phyloP scores from a whole-genome alignment of 2,329 filamentous ascomycete species.

The Pseudocercospora ulei region DNA sequence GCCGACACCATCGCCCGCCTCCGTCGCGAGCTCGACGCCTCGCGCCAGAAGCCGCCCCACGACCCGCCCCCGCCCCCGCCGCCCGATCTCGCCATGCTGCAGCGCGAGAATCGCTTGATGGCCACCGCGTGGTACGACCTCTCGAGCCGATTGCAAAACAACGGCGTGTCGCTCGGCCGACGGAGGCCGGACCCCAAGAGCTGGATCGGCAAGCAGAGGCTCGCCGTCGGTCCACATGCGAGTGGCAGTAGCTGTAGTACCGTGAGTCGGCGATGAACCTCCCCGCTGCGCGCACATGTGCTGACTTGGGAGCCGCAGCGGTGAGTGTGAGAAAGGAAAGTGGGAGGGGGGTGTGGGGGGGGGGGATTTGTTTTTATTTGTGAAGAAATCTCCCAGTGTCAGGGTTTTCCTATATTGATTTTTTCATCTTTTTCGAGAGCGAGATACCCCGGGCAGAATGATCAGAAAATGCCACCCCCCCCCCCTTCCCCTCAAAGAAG shows the following conservation, averaged over 20 bases:
- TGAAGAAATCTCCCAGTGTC: too few relatives aligned
- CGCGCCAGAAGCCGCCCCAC: constrained; percentile 18
- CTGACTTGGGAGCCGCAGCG: not conserved
- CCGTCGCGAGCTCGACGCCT: constrained; percentile 29
- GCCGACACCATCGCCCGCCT: constrained; percentile 28
- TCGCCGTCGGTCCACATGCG: constrained; percentile 34
- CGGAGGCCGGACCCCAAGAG: constrained; percentile 65
- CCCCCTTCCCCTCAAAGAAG: too few relatives aligned
- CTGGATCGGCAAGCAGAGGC: constrained; percentile 74
- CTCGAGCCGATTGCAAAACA: constrained; percentile 67
- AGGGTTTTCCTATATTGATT: too few relatives aligned
- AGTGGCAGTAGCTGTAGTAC: too few relatives aligned
- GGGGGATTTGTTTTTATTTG: not conserved
- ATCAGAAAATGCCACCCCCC: too few relatives aligned
- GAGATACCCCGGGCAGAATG: too few relatives aligned
- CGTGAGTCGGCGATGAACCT: constrained; percentile 7
- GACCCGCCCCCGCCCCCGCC: constrained; percentile 16
- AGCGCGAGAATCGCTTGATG: constrained; percentile 69
- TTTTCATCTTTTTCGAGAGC: too few relatives aligned
- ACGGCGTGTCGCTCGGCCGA: constrained; percentile 67
- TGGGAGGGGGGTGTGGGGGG: not conserved
- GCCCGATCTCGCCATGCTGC: constrained; percentile 55
- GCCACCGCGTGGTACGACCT: constrained; percentile 81
- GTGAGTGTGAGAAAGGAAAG: not conserved
- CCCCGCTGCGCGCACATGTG: not conserved